These are phyloP conservation scores for Astrothelium subdiscretum DNA, from an alignment of 495 filamentous ascomycete genomes.

Conservation along the genomic window DNA sequence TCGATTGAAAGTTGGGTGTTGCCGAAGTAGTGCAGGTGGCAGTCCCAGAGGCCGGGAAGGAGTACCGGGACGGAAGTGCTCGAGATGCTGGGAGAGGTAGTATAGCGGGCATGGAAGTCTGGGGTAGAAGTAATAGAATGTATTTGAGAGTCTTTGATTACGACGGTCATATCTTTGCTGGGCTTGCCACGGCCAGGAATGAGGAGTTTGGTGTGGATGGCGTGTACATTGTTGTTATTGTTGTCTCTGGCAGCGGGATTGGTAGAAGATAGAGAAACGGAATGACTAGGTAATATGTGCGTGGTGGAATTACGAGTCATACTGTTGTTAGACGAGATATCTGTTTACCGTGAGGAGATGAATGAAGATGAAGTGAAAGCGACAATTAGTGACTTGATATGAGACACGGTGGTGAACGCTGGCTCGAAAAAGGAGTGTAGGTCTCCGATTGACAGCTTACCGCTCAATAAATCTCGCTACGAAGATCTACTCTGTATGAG, in stretches of 20 bases:
- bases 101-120: neutral
- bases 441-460: too few species aligned
- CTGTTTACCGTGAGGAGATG: too few species aligned
- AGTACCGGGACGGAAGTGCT: constrained; percentile 10
- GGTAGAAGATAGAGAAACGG: neutral
- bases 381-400: too few species aligned
- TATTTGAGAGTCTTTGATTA: constrained; percentile 3
- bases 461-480: too few species aligned
- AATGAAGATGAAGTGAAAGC: neutral
- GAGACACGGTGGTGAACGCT: too few species aligned
- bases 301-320: neutral
- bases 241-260: neutral
- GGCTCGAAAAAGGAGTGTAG: too few species aligned
- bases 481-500: too few species aligned
- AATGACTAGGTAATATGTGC: neutral
- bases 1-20: neutral
- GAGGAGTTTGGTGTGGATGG: constrained; percentile 4
- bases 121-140: neutral
- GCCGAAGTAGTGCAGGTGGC: constrained; percentile 17
- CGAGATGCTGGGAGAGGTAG: neutral
- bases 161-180: constrained; percentile 8
- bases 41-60: constrained; percentile 20
- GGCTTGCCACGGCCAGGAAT: constrained; percentile 15
- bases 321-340: too few species aligned
- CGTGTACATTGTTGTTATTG: neutral